Conservation (phyloP, 129 eudicot genomes). For the Dittrichia graveolens region DNA sequence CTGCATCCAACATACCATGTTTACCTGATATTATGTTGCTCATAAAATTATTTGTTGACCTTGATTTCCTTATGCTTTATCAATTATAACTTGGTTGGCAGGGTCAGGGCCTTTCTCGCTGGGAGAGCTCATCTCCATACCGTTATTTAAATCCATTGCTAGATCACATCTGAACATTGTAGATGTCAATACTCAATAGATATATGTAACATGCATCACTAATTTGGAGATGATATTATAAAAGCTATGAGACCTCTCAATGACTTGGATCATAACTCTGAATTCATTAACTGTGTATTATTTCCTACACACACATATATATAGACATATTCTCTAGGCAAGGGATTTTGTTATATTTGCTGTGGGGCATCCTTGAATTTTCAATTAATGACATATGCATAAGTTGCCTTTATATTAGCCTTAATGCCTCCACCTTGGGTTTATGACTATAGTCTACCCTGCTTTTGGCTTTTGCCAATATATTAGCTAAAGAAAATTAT, state of each 20-base stretch:
- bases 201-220: background rate
- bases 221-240: background rate
- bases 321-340: background rate
- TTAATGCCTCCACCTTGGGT: background rate
- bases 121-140: too few species aligned
- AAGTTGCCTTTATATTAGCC: background rate
- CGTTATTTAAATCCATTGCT: too few species aligned
- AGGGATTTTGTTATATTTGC: background rate
- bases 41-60: background rate
- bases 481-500: background rate
- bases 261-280: conserved; percentile 5
- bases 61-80: too few species aligned
- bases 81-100: too few species aligned
- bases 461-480: conserved; percentile 7
- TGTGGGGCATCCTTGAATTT: conserved; percentile 14
- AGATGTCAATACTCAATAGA: background rate
- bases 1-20: background rate
- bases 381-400: background rate
- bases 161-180: too few species aligned
- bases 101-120: too few species aligned
- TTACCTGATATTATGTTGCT: background rate
- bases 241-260: background rate
- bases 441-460: conserved; percentile 2
- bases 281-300: background rate
- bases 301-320: background rate